Conservation (phyloP, 495 filamentous ascomycete genomes). For the Xylaria castorea region DNA sequence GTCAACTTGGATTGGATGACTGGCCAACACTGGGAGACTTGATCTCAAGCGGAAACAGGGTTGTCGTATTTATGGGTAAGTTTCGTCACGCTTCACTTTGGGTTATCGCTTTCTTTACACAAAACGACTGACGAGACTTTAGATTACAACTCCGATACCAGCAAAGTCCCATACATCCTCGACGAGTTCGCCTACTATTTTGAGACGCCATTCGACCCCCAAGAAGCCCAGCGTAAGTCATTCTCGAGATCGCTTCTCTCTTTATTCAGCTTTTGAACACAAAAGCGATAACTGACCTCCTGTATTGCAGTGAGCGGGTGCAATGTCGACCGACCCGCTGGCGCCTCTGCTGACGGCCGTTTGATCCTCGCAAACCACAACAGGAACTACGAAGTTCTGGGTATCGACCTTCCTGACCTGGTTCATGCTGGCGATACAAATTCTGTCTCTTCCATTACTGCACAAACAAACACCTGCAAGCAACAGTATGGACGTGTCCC, state of each 20-base stretch:
- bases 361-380: conserved; percentile 91
- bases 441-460: conserved; percentile 66
- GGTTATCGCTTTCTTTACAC: not conserved
- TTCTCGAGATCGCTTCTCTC: not conserved
- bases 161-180: conserved; percentile 70
- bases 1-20: conserved; percentile 66
- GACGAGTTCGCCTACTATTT: conserved; percentile 73
- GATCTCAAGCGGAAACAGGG: conserved; percentile 60
- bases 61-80: conserved; percentile 51
- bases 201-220: conserved; percentile 72
- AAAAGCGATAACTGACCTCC: not conserved
- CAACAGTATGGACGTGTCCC: conserved; percentile 67
- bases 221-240: conserved; percentile 48
- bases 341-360: conserved; percentile 56
- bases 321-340: conserved; percentile 63
- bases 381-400: conserved; percentile 68
- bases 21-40: conserved; percentile 80
- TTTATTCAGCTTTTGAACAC: not conserved
- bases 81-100: not conserved
- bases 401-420: conserved; percentile 59
- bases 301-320: conserved; percentile 56
- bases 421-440: conserved; percentile 71
- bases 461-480: conserved; percentile 70
- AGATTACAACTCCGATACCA: conserved; percentile 80
- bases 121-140: conserved; percentile 12